Percentiles rank a stretch among this genome's conserved stretches.
Conservation (phyloP, 1,284 basidiomycete species). For the Ustilago esculenta region DNA sequence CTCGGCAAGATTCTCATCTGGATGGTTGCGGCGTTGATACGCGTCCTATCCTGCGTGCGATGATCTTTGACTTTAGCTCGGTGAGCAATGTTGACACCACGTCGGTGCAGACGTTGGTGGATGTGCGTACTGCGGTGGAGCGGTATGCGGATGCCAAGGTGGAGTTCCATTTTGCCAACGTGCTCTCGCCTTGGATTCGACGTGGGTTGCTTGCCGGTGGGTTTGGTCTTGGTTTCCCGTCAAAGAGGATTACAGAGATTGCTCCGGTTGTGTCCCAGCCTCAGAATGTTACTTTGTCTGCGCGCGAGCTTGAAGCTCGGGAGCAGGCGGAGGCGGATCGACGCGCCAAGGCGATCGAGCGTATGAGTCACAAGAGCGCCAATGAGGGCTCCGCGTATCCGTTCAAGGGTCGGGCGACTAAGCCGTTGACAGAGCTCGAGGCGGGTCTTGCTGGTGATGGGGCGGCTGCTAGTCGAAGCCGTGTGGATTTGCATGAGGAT, state of each 20-base stretch:
- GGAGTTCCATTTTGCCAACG: constrained; percentile 85
- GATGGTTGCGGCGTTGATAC: constrained; percentile 68
- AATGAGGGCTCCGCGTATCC: constrained; percentile 43
- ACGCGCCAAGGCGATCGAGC: constrained; percentile 37
- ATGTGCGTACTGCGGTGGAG: constrained; percentile 85
- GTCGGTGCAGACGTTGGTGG: constrained; percentile 87
- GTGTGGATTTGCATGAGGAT: constrained; percentile 69
- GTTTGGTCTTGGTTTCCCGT: constrained; percentile 42
- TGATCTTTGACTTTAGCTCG: constrained; percentile 89
- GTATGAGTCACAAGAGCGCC: constrained; percentile 36
- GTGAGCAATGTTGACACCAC: constrained; percentile 78
- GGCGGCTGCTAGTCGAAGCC: constrained; percentile 58
- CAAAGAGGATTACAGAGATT: constrained; percentile 49
- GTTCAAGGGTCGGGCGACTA: constrained; percentile 26
- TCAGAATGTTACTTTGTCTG: constrained; percentile 27
- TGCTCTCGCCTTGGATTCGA: constrained; percentile 93
- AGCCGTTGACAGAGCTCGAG: constrained; percentile 62
- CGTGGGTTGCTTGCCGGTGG: constrained; percentile 55
- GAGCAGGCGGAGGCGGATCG: constrained; percentile 34
- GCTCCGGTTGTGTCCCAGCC: constrained; percentile 75
- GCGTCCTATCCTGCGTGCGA: constrained; percentile 78
- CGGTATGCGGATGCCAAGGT: constrained; percentile 83
- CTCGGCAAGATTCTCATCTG: constrained; percentile 46
- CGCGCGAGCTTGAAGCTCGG: constrained; percentile 28
- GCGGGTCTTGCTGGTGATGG: constrained; percentile 68